These are phyloP conservation scores for Talaromyces sp. DNA, from an alignment of 2,329 filamentous ascomycete genomes.

Conservation along the genomic window DNA sequence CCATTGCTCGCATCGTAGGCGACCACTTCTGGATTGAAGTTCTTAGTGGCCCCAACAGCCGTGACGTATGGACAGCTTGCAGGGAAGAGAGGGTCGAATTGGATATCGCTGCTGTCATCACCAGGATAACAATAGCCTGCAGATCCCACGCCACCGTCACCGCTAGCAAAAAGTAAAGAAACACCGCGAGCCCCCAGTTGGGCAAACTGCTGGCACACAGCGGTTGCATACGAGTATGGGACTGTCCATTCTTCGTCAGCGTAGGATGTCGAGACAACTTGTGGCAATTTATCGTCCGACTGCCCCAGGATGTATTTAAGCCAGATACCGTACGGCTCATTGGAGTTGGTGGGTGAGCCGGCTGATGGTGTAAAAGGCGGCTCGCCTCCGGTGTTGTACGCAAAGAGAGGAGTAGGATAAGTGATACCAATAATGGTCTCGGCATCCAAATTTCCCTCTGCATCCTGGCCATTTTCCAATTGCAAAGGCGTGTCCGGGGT, in stretches of 20 bases:
- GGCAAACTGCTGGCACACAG: slow-evolving; percentile 10
- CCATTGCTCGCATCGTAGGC: no score
- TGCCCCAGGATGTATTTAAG: no score
- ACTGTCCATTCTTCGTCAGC: neutral
- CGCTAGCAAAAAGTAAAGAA: slow-evolving; percentile 31
- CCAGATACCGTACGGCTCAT: no score
- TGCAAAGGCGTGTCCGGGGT: no score
- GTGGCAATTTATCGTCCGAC: no score
- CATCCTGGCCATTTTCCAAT: no score
- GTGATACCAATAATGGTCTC: no score
- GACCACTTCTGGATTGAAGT: neutral
- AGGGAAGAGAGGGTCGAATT: slow-evolving; percentile 42
- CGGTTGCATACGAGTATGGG: neutral
- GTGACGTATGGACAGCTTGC: slow-evolving; percentile 49
- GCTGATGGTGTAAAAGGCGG: no score
- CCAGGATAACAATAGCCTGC: neutral
- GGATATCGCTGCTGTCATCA: neutral
- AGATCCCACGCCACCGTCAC: slow-evolving; percentile 27
- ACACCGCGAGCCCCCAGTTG: slow-evolving; percentile 39
- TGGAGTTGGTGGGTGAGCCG: no score
- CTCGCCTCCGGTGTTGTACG: no score
- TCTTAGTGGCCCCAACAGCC: slow-evolving; percentile 7
- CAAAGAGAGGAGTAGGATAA: no score
- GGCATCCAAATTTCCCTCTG: no score
- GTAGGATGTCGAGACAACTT: slow-evolving; percentile 4